Evolutionary conservation across 2,329 filamentous ascomycete species (phyloP).

Genomic region (Lizonia empirigonia): DNA sequence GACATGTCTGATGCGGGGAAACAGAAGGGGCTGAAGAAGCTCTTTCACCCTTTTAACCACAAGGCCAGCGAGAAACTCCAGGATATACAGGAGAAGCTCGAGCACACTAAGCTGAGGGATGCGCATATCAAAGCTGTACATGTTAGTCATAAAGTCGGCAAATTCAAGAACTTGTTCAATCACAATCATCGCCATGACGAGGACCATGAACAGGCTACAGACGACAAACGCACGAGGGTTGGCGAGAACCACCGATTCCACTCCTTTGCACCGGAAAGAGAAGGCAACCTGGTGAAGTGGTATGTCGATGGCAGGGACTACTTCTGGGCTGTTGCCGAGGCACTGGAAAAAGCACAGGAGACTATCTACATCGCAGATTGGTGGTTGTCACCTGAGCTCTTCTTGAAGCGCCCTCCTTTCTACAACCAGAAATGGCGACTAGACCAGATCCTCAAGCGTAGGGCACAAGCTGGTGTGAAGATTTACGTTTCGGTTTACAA

Average conservation of each 20-base stretch:
- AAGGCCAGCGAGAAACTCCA: constrained; percentile 34
- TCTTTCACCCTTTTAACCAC: constrained; percentile 48
- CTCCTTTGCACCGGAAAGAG: constrained; percentile 87
- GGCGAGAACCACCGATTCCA: constrained; percentile 78
- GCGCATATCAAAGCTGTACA: constrained; percentile 61
- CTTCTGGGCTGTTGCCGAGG: constrained; percentile 88
- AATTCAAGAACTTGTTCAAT: constrained; percentile 75
- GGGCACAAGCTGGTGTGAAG: constrained; percentile 89
- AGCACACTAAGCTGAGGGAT: constrained; percentile 55
- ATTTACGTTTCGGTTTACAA: constrained; percentile 94
- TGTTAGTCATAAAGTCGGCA: constrained; percentile 67
- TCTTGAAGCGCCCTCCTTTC: constrained; percentile 82
- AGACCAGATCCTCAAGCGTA: constrained; percentile 84
- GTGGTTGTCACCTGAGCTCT: constrained; percentile 92
- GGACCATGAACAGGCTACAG: constrained; percentile 82
- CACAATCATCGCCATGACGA: constrained; percentile 91
- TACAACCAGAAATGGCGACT: constrained; percentile 84
- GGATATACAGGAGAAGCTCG: constrained; percentile 52
- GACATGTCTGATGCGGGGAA: constrained; percentile 32
- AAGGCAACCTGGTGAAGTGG: constrained; percentile 91
- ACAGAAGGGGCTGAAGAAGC: constrained; percentile 42
- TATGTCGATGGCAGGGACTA: constrained; percentile 96
- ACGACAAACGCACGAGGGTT: constrained; percentile 76
- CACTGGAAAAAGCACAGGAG: constrained; percentile 87
- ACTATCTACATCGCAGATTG: constrained; percentile 96